Conservation (phyloP, 1,139 yeast species). For the Kodamaea sp. region DNA sequence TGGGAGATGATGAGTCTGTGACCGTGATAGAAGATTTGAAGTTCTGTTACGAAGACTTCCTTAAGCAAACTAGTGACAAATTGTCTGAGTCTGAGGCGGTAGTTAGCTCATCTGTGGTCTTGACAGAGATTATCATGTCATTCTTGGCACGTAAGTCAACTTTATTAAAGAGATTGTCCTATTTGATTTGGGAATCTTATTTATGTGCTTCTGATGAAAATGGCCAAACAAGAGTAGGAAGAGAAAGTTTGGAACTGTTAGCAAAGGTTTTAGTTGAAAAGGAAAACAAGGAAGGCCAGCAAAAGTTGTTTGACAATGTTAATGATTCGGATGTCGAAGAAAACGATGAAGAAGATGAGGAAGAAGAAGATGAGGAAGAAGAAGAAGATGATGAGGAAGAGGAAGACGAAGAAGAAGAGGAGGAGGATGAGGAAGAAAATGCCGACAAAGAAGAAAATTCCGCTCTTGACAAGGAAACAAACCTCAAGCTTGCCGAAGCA, state of each 20-base stretch:
- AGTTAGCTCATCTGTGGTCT: constrained; percentile 52
- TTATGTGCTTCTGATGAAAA: constrained; percentile 33
- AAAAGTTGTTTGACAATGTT: constrained; percentile 68
- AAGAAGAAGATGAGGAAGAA: constrained; percentile 33
- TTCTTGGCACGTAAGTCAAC: constrained; percentile 73
- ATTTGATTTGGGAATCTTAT: constrained; percentile 71
- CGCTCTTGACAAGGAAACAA: constrained; percentile 68
- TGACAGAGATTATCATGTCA: constrained; percentile 79
- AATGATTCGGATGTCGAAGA: constrained; percentile 46
- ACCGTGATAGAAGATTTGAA: constrained; percentile 73
- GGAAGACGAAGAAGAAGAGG: constrained; percentile 34
- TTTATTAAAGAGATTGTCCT: constrained; percentile 69
- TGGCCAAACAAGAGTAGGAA: constrained; percentile 29
- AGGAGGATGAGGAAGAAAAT: constrained; percentile 13
- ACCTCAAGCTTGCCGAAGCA: constrained; percentile 74
- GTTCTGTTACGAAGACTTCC: constrained; percentile 47
- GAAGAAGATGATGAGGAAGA: constrained; percentile 31
- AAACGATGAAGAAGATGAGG: constrained; percentile 25
- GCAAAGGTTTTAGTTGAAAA: constrained; percentile 57
- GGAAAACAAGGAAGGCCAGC: constrained; percentile 85
- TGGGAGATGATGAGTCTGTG: constrained; percentile 80
- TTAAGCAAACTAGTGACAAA: constrained; percentile 17
- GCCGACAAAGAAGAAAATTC: constrained; percentile 30
- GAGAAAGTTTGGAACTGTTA: constrained; percentile 17
- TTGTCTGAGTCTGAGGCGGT: constrained; percentile 17